Conservation (phyloP, 345 rosid species). For the Capsella bursapastoris region DNA sequence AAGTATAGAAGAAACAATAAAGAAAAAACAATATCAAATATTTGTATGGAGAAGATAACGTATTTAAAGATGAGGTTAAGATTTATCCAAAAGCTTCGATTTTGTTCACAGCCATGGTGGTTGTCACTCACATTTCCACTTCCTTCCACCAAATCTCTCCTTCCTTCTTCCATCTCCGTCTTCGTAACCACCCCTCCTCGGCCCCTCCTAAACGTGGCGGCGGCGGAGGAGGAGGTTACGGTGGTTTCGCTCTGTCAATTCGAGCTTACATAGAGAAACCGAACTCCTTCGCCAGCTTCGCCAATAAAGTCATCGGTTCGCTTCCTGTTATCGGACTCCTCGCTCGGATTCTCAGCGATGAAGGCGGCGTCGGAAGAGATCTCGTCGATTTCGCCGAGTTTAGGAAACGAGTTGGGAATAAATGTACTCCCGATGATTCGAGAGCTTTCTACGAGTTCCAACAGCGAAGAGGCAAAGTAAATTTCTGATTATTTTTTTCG, state of each 20-base stretch:
- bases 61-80: conserved; percentile 54
- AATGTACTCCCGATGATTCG: conserved; percentile 70
- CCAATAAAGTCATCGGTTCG: conserved; percentile 78
- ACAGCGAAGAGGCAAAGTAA: conserved; percentile 78
- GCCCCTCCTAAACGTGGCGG: conserved; percentile 36
- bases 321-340: conserved; percentile 89
- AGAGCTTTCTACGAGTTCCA: conserved; percentile 92
- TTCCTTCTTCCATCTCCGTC: conserved; percentile 53
- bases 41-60: conserved; percentile 45
- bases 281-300: conserved; percentile 72
- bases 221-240: background rate
- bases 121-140: conserved; percentile 49
- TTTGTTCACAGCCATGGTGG: conserved; percentile 53
- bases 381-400: conserved; percentile 92
- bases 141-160: conserved; percentile 63
- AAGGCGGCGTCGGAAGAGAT: conserved; percentile 92
- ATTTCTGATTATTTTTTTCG: background rate
- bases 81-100: conserved; percentile 18
- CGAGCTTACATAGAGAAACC: conserved; percentile 80
- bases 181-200: conserved; percentile 35
- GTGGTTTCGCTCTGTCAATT: conserved; percentile 45
- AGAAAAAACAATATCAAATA: too few species aligned
- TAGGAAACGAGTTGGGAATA: conserved; percentile 86
- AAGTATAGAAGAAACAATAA: too few species aligned
- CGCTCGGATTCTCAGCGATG: conserved; percentile 82